Percentiles rank a stretch among this genome's conserved stretches.
Evolutionary conservation across 805 yeast genomes (phyloP).

Genomic region (Zygoascus flipseniorum): DNA sequence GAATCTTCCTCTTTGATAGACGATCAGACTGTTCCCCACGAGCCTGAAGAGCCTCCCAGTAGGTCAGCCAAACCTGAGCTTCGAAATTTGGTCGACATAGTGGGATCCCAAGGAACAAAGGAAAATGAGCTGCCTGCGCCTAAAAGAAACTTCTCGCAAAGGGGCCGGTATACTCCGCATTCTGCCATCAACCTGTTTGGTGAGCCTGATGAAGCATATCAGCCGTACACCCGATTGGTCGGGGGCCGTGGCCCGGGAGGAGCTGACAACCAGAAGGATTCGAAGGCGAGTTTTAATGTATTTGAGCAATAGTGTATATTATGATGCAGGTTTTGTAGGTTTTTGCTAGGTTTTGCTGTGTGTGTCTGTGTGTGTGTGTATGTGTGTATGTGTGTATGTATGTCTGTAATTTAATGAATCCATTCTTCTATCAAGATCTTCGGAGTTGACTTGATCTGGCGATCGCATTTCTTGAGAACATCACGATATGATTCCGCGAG

Average conservation of each 20-base stretch:
- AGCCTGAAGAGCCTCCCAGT: slow-evolving; percentile 15
- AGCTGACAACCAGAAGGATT: slow-evolving; percentile 6
- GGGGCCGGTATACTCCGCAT: too few species aligned
- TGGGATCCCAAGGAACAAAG: neutral
- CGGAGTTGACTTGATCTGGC: too few species aligned
- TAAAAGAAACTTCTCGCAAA: neutral
- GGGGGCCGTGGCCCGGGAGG: slow-evolving; percentile 13
- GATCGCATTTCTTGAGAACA: too few species aligned
- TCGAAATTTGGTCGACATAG: slow-evolving; percentile 13
- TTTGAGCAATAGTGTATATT: neutral
- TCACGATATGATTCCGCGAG: too few species aligned
- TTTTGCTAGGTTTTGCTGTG: too few species aligned
- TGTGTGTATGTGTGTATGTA: too few species aligned
- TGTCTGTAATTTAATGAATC: too few species aligned
- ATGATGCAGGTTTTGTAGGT: too few species aligned
- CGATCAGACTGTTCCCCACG: slow-evolving; percentile 12
- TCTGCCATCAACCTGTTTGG: neutral
- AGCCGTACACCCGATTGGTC: slow-evolving; percentile 2
- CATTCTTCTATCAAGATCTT: too few species aligned
- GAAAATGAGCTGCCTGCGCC: neutral
- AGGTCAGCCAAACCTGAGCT: slow-evolving; percentile 14
- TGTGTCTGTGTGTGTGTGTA: too few species aligned
- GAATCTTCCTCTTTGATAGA: slow-evolving; percentile 14
- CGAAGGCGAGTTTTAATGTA: slow-evolving; percentile 3
- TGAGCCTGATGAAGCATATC: neutral